A percentile compares a stretch with the other conserved stretches of the same genome.
phyloP scores from a whole-genome alignment of 176 grass and related monocot genomes.

The Calamus simplicifolius region DNA sequence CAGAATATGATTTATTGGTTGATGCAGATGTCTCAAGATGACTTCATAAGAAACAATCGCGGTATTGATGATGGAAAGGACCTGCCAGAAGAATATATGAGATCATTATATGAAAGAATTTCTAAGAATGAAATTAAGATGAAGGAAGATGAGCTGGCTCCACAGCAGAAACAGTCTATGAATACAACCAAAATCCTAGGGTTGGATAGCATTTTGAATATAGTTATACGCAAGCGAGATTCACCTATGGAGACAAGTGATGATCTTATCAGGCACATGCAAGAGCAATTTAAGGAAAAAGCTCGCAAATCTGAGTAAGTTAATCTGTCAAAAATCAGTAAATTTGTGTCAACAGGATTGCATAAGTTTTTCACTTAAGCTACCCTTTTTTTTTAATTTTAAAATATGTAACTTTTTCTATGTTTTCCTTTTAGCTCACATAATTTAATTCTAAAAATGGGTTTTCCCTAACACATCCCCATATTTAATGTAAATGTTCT shows the following conservation, averaged over 20 bases:
- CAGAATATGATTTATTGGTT: conserved; percentile 21
- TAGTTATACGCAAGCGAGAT: conserved; percentile 83
- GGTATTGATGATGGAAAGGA: conserved; percentile 98
- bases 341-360: no score
- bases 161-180: conserved; percentile 71
- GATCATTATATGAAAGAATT: conserved; percentile 93
- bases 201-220: conserved; percentile 96
- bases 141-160: conserved; percentile 94
- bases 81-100: conserved; percentile 93
- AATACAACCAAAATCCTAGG: conserved; percentile 94
- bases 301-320: conserved; percentile 98
- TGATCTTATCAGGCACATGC: conserved; percentile 98
- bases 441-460: no score
- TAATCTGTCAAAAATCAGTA: background rate
- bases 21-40: conserved; percentile 95
- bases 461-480: no score
- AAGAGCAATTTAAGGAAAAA: conserved; percentile 99
- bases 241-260: conserved; percentile 79
- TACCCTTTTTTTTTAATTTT: background rate
- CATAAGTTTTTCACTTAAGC: no score
- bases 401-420: no score
- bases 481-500: no score
- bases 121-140: conserved; percentile 96
- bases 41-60: conserved; percentile 98
- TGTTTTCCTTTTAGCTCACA: no score